phyloP scores from a whole-genome alignment of 1,284 basidiomycete genomes.

The Chondrostereum purpureum region DNA sequence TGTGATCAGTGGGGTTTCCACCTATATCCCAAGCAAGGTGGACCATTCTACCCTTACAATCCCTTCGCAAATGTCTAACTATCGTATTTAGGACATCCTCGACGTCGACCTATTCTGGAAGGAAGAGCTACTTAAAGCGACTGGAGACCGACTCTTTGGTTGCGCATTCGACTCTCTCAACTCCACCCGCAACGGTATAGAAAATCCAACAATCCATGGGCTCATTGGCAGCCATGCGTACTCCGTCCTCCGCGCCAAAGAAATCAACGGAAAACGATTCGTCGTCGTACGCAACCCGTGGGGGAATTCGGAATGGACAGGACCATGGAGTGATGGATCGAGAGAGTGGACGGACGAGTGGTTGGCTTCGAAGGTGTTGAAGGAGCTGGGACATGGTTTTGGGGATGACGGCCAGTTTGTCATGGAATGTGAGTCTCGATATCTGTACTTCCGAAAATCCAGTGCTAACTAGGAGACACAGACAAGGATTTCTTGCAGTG shows the following conservation, averaged over 20 bases:
- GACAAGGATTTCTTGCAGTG: conserved; percentile 42
- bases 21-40: conserved; percentile 32
- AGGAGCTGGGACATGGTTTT: conserved; percentile 20
- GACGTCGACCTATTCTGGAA: conserved; percentile 36
- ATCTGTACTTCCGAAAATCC: not conserved
- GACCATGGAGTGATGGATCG: conserved; percentile 29
- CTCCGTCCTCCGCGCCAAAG: conserved; percentile 25
- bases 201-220: conserved; percentile 27
- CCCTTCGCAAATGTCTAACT: not conserved
- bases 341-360: conserved; percentile 30
- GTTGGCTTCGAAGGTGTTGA: conserved; percentile 19
- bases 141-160: conserved; percentile 40
- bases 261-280: conserved; percentile 26
- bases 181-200: conserved; percentile 25
- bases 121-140: conserved; percentile 33
- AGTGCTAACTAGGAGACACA: conserved; percentile 12
- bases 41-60: conserved; percentile 3
- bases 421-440: conserved; percentile 6
- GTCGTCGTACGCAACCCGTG: conserved; percentile 28
- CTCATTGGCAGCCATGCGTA: conserved; percentile 27
- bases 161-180: conserved; percentile 33
- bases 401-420: conserved; percentile 12
- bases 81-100: conserved; percentile 31
- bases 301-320: conserved; percentile 28
- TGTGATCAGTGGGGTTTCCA: conserved; percentile 36